Base-by-base conservation (phyloP, 495 filamentous ascomycete species). In the Baudoinia panamericana region DNA sequence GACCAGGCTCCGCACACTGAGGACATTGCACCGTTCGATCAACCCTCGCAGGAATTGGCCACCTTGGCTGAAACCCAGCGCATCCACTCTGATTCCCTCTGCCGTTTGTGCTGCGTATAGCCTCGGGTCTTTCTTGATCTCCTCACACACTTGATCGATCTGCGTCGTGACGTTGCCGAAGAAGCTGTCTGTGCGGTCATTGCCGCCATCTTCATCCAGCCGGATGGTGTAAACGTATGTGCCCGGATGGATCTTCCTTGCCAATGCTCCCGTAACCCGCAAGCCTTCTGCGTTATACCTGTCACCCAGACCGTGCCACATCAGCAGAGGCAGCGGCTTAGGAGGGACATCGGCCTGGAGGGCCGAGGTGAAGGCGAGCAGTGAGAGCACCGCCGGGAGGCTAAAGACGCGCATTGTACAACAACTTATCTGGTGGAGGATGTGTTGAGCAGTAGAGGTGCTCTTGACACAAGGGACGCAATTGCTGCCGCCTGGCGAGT, bases 31-130 rank as follows among this genome's bases (percentile, higher is more conserved):
- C 10, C 84, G 73, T 67, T 97, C 79, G 53, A 93, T 69, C 61
- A 87, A 88, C n/a, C 69, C 90, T 44, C 90, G 81, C 10, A 97
- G 73, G 65, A 97, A 95, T 55, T 93, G 85, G 23, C 90, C 92
- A 48, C 90, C 90, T 59, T 97, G 90, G 19, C 80, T 87, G 67
- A 96, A 95, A 4, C 90, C 90, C 15, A 97, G 59, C 2, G 84
- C 92, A 60, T 96, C 88, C 1, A 43, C 48, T 18, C 48, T 32
- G 1, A 41, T 8, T 7, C 2, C 31, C 1, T 13, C 33, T 1
- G 23, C 18, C 16, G 13, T 25, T 9, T 32, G 26, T 44, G 80
- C 82, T 0, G 78, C 75, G 30, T 78, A 78, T 13, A 94, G 74
- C 60, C 85, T 81, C 1, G 80, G 81, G 52, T 94, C 73, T 2